Evolutionary conservation across 1,284 basidiomycete species (phyloP).

Genomic region (Neolentinus lepideus): DNA sequence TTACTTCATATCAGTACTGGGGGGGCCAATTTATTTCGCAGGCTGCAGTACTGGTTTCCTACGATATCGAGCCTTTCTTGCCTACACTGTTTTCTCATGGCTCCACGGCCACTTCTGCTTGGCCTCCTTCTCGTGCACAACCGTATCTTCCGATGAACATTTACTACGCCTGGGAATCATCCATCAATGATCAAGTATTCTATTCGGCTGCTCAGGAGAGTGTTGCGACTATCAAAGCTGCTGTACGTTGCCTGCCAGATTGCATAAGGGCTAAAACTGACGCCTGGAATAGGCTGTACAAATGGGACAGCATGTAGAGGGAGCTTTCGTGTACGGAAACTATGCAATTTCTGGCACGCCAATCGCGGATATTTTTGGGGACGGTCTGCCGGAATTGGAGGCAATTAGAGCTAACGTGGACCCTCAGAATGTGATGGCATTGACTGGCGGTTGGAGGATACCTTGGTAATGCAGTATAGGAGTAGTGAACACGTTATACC

Average conservation of each 20-base stretch:
- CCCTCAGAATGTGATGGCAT: constrained; percentile 1
- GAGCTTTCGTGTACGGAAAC: not conserved
- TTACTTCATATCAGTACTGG: constrained; percentile 17
- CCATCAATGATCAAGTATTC: constrained; percentile 30
- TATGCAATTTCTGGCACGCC: constrained; percentile 4
- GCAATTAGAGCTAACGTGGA: not conserved
- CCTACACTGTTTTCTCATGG: constrained; percentile 33
- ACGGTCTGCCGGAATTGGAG: not conserved
- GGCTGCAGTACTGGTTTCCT: constrained; percentile 28
- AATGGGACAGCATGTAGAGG: not conserved
- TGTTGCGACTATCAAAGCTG: not conserved
- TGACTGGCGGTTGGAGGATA: not conserved
- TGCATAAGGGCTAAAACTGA: constrained; percentile 26
- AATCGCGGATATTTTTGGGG: constrained; percentile 2
- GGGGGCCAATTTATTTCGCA: constrained; percentile 14
- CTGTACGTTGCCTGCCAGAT: constrained; percentile 25
- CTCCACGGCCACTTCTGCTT: constrained; percentile 30
- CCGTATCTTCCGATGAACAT: constrained; percentile 38
- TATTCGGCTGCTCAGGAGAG: constrained; percentile 30
- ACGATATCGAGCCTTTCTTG: constrained; percentile 51
- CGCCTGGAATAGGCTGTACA: not conserved
- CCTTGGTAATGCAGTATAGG: not conserved
- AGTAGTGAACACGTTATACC: no score
- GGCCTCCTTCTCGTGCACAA: constrained; percentile 34
- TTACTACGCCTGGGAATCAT: constrained; percentile 34